A percentile compares a stretch with the other conserved stretches of the same genome.
phyloP scores from a whole-genome alignment of 169 alveolate genomes.

The Theileria equi region DNA sequence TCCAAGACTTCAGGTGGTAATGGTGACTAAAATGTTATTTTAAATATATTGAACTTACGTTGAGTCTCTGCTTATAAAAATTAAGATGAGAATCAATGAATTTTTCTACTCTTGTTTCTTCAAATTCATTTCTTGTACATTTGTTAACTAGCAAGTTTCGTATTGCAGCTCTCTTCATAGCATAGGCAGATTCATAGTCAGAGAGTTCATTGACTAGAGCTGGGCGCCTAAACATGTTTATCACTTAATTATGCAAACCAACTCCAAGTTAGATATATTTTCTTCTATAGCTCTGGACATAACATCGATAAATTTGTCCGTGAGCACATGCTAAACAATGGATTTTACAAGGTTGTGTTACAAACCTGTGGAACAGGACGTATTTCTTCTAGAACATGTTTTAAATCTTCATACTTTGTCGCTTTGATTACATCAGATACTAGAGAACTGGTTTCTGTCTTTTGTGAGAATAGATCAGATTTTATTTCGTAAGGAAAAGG shows the following conservation, averaged over 20 bases:
- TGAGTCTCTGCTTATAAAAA: slow-evolving; percentile 29
- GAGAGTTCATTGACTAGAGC: slow-evolving; percentile 41
- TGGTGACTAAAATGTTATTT: slow-evolving; percentile 27
- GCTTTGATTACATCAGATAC: slow-evolving; percentile 61
- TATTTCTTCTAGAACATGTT: slow-evolving; percentile 14
- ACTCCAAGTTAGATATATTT: slow-evolving; percentile 47
- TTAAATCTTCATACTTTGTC: slow-evolving; percentile 23
- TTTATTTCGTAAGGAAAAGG: slow-evolving; percentile 50
- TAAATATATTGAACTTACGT: slow-evolving; percentile 13
- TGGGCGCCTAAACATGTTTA: slow-evolving; percentile 31
- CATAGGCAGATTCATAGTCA: slow-evolving; percentile 50
- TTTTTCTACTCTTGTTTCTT: slow-evolving; percentile 55
- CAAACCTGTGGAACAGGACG: slow-evolving; percentile 46
- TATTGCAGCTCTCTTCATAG: slow-evolving; percentile 55
- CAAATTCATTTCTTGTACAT: slow-evolving; percentile 61
- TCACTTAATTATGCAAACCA: neutral
- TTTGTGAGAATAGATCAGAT: slow-evolving; percentile 30
- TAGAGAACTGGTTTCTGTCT: slow-evolving; percentile 43
- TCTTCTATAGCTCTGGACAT: slow-evolving; percentile 56
- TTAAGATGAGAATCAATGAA: slow-evolving; percentile 32
- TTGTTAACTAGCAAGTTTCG: slow-evolving; percentile 51
- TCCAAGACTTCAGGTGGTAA: slow-evolving; percentile 72
- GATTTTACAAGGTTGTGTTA: neutral
- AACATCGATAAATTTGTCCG: slow-evolving; percentile 40
- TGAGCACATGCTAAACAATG: slow-evolving; percentile 31